phyloP scores from a whole-genome alignment of 1,284 basidiomycete genomes.

The Cronartium quercuum region DNA sequence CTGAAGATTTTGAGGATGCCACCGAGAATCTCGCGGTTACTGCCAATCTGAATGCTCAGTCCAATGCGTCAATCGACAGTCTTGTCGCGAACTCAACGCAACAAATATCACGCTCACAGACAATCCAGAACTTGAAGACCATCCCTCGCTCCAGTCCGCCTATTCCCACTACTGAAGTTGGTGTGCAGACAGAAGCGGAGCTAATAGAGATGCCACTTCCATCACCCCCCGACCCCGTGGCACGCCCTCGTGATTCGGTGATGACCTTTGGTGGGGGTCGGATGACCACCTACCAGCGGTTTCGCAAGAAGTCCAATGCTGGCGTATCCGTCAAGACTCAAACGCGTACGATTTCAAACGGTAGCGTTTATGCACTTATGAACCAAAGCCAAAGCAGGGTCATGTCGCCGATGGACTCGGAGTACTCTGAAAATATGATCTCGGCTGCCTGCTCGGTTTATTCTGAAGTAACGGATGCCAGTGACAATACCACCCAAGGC shows the following conservation, averaged over 20 bases:
- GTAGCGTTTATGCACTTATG: neutral
- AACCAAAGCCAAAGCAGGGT: neutral
- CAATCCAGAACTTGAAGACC: neutral
- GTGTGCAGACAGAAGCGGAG: slow-evolving; percentile 25
- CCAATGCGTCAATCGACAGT: neutral
- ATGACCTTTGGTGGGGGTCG: slow-evolving; percentile 20
- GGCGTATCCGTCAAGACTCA: neutral
- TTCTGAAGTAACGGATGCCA: slow-evolving; percentile 10
- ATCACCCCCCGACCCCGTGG: neutral
- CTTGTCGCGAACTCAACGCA: neutral
- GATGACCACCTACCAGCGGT: neutral
- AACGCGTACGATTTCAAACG: neutral
- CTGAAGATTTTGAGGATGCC: slow-evolving; percentile 34
- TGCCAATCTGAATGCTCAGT: neutral
- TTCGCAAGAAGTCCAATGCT: neutral
- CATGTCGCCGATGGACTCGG: slow-evolving; percentile 11
- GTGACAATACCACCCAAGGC: slow-evolving; percentile 15
- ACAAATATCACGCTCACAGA: neutral
- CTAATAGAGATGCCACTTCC: neutral
- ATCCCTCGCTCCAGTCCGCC: neutral
- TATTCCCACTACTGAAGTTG: slow-evolving; percentile 16
- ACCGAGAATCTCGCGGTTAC: slow-evolving; percentile 1
- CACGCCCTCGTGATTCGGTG: slow-evolving; percentile 18
- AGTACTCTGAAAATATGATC: slow-evolving; percentile 14
- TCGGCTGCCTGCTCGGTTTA: slow-evolving; percentile 10